Percentiles rank a stretch among this genome's conserved stretches.
phyloP scores from a whole-genome alignment of 352 stramenopile species.

The Globisporangium radiosum region DNA sequence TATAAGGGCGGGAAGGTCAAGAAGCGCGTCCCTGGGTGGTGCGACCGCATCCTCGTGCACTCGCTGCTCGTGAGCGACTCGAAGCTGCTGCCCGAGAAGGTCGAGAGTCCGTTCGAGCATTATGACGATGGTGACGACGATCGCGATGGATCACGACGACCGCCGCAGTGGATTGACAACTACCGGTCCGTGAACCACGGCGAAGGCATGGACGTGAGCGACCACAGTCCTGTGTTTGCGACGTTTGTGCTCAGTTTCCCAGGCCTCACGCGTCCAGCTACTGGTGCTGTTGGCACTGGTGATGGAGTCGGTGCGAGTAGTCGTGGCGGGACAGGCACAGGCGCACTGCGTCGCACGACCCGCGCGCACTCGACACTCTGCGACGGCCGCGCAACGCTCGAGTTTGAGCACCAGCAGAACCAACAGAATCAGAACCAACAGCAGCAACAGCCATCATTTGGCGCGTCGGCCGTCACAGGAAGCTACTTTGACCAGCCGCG shows the following conservation, averaged over 20 bases:
- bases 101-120: conserved; percentile 40
- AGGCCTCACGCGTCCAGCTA: conserved; percentile 19
- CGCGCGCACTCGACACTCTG: conserved; percentile 44
- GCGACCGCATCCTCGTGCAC: conserved; percentile 82
- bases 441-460: conserved; percentile 4
- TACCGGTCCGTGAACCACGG: conserved; percentile 81
- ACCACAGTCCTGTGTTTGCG: conserved; percentile 74
- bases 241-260: conserved; percentile 76
- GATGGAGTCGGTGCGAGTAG: neutral
- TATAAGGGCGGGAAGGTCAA: conserved; percentile 89
- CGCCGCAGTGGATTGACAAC: conserved; percentile 54
- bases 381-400: conserved; percentile 1
- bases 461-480: conserved; percentile 17
- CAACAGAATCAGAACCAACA: conserved; percentile 18
- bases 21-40: conserved; percentile 83
- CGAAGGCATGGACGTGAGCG: conserved; percentile 74
- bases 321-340: neutral
- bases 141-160: neutral
- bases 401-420: conserved; percentile 1
- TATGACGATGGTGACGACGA: conserved; percentile 2
- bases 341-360: conserved; percentile 19
- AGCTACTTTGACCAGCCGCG: conserved; percentile 78
- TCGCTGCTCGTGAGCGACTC: conserved; percentile 76
- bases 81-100: conserved; percentile 73
- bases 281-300: conserved; percentile 2